Percentiles rank a stretch among this genome's conserved stretches.
These are phyloP conservation scores for Ophiorrhiza pumila DNA, from an alignment of 257 asterid genomes.

Conservation along the genomic window DNA sequence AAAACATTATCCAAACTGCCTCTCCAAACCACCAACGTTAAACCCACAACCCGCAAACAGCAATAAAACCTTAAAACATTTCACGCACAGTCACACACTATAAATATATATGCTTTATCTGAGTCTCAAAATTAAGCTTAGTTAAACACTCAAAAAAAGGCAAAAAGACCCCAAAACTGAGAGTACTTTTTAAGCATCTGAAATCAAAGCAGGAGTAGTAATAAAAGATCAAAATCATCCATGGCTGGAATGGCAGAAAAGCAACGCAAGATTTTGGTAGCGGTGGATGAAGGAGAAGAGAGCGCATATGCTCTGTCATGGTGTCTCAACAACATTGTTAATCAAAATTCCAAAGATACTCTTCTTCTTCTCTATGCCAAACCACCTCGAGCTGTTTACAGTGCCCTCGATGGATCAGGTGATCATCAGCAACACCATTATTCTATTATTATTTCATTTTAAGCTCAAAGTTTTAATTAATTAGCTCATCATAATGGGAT, in stretches of 20 bases:
- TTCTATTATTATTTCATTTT: too few species aligned
- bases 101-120: too few species aligned
- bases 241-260: constrained; percentile 31
- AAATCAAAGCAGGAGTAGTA: too few species aligned
- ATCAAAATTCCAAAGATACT: constrained; percentile 38
- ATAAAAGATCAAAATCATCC: too few species aligned
- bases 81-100: constrained; percentile 15
- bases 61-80: too few species aligned
- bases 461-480: too few species aligned
- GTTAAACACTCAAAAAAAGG: neutral
- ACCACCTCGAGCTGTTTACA: constrained; percentile 38
- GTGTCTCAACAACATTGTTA: constrained; percentile 50
- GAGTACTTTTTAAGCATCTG: too few species aligned
- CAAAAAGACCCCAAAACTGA: too few species aligned
- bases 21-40: too few species aligned
- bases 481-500: too few species aligned
- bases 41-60: constrained; percentile 39
- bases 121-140: neutral
- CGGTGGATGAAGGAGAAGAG: constrained; percentile 72
- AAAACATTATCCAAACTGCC: too few species aligned
- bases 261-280: constrained; percentile 54
- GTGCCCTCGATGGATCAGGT: constrained; percentile 59
- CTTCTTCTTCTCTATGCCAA: constrained; percentile 53
- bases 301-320: constrained; percentile 64
- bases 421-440: too few species aligned